phyloP scores from a whole-genome alignment of 768 basidiomycete genomes.

The Hortiboletus campestris region DNA sequence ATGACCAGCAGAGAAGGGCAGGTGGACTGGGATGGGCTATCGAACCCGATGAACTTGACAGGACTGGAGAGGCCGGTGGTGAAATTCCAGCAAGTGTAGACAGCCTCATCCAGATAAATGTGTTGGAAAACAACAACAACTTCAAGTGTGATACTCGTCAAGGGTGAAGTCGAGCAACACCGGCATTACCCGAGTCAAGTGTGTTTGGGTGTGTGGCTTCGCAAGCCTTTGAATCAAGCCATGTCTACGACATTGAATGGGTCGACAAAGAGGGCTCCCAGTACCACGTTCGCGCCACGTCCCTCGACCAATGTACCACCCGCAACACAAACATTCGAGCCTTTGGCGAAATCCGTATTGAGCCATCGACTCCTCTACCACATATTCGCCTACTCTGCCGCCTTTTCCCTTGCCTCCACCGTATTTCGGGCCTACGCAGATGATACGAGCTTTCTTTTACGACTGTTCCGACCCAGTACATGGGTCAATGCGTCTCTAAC shows the following conservation, averaged over 20 bases:
- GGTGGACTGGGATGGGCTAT: constrained; percentile 64
- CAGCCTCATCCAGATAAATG: constrained; percentile 20
- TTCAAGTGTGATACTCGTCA: neutral
- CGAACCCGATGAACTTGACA: constrained; percentile 29
- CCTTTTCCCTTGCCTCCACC: constrained; percentile 45
- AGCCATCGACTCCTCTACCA: constrained; percentile 55
- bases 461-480: constrained; percentile 44
- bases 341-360: constrained; percentile 60
- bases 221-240: neutral
- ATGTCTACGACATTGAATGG: constrained; percentile 5
- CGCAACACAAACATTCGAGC: constrained; percentile 59
- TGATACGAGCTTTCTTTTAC: constrained; percentile 25
- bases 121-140: too few species aligned
- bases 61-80: constrained; percentile 22
- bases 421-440: constrained; percentile 30
- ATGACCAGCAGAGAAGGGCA: constrained; percentile 68
- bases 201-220: too few species aligned
- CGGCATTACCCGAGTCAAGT: constrained; percentile 4
- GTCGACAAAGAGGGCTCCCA: neutral
- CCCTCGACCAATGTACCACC: constrained; percentile 56
- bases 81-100: constrained; percentile 22
- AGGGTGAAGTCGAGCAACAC: neutral
- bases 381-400: constrained; percentile 51
- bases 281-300: constrained; percentile 36
- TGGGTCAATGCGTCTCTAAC: constrained; percentile 39